These are phyloP conservation scores for Phytophthora tubulina DNA, from an alignment of 352 stramenopile species.

Conservation along the genomic window DNA sequence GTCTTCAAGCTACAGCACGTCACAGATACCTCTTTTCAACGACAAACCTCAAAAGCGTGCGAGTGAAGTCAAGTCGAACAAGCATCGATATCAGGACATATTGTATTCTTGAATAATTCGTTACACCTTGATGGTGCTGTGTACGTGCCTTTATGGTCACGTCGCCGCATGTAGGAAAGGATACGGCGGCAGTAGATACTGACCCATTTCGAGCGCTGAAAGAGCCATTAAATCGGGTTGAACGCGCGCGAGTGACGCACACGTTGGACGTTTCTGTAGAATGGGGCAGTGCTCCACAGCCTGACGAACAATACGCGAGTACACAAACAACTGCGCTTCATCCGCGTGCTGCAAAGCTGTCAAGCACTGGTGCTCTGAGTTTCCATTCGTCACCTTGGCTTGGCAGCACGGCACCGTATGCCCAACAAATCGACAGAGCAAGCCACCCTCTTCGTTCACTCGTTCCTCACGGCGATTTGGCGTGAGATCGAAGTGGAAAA, in stretches of 20 bases:
- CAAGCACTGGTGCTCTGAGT: conserved; percentile 33
- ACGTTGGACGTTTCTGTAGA: conserved; percentile 34
- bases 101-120: neutral
- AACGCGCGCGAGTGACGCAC: conserved; percentile 39
- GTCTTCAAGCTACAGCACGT: too few relatives aligned
- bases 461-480: conserved; percentile 42
- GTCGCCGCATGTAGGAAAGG: conserved; percentile 27
- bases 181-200: conserved; percentile 51
- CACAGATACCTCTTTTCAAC: too few relatives aligned
- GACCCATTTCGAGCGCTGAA: conserved; percentile 33
- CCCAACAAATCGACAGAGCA: conserved; percentile 54
- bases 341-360: conserved; percentile 38
- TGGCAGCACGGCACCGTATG: conserved; percentile 53
- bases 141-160: neutral
- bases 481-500: conserved; percentile 61
- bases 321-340: conserved; percentile 51
- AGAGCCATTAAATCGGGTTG: conserved; percentile 19
- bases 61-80: too few relatives aligned
- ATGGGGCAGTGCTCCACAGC: conserved; percentile 42
- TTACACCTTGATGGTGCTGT: neutral
- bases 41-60: too few relatives aligned
- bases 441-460: conserved; percentile 34
- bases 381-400: conserved; percentile 7
- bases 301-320: conserved; percentile 40
- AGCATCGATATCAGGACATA: neutral